phyloP scores from a whole-genome alignment of 441 rosid genomes.

The Erodium moschatum region DNA sequence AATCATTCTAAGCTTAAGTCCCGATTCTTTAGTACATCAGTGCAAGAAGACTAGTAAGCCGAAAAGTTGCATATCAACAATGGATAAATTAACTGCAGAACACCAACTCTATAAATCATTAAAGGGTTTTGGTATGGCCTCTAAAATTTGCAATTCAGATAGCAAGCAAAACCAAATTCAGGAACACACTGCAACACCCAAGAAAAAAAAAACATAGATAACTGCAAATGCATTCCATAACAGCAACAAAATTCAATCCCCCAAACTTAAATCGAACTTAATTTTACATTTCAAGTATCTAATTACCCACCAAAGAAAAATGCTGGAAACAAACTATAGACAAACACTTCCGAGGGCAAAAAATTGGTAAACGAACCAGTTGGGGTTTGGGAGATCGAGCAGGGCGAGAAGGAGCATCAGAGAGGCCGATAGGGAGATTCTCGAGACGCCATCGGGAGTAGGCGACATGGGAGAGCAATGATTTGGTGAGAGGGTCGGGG shows the following conservation, averaged over 20 bases:
- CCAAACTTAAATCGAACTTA: background rate
- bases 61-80: background rate
- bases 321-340: background rate
- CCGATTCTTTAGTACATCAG: background rate
- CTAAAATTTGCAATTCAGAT: background rate
- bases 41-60: background rate
- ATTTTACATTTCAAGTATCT: background rate
- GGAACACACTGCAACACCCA: background rate
- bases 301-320: background rate
- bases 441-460: slow-evolving; percentile 55
- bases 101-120: background rate
- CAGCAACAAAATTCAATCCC: background rate
- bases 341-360: background rate
- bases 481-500: slow-evolving; percentile 47
- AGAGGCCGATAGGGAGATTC: slow-evolving; percentile 50
- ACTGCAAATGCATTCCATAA: background rate
- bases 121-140: background rate
- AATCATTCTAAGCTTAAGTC: background rate
- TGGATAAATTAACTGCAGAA: background rate
- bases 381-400: slow-evolving; percentile 57
- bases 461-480: slow-evolving; percentile 63
- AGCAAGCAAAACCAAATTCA: background rate
- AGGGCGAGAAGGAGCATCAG: slow-evolving; percentile 49
- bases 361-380: slow-evolving; percentile 30
- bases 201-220: background rate